These are phyloP conservation scores for Pyricularia sp. DNA, from an alignment of 2,329 filamentous ascomycete species.

Conservation along the genomic window DNA sequence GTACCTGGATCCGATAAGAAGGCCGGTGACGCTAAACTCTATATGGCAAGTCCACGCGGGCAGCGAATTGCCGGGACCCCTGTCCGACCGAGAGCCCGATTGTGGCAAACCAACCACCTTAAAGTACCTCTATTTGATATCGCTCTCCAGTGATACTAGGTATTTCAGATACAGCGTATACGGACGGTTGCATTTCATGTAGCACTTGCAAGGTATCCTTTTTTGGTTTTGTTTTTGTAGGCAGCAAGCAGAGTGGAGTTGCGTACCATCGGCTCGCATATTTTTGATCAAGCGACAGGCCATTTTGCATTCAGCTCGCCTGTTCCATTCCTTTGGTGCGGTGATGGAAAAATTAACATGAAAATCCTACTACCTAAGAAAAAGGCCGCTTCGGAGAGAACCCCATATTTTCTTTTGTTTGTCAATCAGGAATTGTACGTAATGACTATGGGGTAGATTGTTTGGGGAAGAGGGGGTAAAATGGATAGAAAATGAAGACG, in stretches of 20 bases:
- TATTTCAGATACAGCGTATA: no score
- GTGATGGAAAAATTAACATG: neutral
- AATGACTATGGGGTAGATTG: conserved; percentile 15
- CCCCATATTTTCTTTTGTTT: neutral
- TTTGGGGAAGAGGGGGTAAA: conserved; percentile 16
- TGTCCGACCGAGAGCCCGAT: neutral
- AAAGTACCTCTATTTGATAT: no score
- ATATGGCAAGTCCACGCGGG: neutral
- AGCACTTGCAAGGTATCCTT: no score
- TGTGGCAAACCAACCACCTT: neutral
- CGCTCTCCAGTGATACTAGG: no score
- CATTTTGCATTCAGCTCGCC: neutral
- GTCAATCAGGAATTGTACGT: neutral
- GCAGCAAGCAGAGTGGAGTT: neutral
- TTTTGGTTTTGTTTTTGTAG: neutral
- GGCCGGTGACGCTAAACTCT: neutral
- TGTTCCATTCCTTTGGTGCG: neutral
- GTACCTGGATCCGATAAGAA: neutral
- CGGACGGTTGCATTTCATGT: no score
- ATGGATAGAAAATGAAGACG: neutral
- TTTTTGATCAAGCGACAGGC: neutral
- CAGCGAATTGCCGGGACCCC: neutral
- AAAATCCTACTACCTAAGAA: neutral
- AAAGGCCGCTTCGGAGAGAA: neutral
- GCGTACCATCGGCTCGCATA: neutral